Conservation (phyloP, 192 early-diverging fungal genomes). For the Chytriomyces hyalinus region DNA sequence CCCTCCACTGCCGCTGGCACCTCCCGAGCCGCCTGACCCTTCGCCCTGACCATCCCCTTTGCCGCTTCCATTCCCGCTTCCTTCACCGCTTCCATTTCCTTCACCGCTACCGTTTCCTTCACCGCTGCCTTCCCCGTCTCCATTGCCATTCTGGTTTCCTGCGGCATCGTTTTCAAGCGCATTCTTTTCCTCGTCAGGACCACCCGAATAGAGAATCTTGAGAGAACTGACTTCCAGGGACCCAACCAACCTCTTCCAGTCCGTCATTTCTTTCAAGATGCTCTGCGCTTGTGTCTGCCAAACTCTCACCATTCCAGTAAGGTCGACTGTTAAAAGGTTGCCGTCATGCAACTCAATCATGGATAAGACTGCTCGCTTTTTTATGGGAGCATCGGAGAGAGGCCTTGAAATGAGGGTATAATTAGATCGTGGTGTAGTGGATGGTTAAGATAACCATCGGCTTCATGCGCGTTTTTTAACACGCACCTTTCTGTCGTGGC, state of each 20-base stretch:
- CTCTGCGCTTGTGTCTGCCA: slow-evolving; percentile 8
- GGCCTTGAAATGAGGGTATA: no score
- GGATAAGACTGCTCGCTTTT: not conserved
- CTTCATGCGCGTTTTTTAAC: not conserved
- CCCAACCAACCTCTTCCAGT: slow-evolving; percentile 29
- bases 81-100: slow-evolving; percentile 1
- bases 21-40: slow-evolving; percentile 10
- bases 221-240: slow-evolving; percentile 2
- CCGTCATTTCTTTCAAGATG: slow-evolving; percentile 16
- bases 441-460: not conserved
- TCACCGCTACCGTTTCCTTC: not conserved
- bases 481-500: not conserved
- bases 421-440: no score
- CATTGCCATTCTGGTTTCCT: not conserved
- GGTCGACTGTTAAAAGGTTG: slow-evolving; percentile 17
- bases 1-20: slow-evolving; percentile 22
- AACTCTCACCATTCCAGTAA: slow-evolving; percentile 29
- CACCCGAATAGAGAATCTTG: slow-evolving; percentile 6
- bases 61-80: slow-evolving; percentile 20
- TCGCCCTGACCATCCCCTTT: not conserved
- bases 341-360: slow-evolving; percentile 20
- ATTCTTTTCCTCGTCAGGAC: not conserved
- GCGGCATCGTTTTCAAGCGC: not conserved
- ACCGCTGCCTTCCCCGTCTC: not conserved
- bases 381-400: no score